Conservation (phyloP, 768 basidiomycete genomes). For the Amyloporia xantha region DNA sequence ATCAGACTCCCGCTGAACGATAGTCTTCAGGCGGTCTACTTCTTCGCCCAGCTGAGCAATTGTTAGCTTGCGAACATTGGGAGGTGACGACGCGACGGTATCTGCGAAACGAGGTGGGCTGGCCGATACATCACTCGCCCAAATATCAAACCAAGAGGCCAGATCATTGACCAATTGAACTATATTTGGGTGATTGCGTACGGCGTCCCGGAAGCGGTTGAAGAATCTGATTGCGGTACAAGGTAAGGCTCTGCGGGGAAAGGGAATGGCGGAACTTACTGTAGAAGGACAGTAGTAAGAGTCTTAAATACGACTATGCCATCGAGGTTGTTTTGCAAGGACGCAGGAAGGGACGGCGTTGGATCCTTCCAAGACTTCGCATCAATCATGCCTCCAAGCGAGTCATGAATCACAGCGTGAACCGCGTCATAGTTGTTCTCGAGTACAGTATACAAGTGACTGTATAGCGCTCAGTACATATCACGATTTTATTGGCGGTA, state of each 20-base stretch:
- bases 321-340: conserved; percentile 16
- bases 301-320: conserved; percentile 40
- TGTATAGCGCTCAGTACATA: conserved; percentile 11
- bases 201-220: conserved; percentile 22
- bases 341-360: background rate
- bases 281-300: conserved; percentile 40
- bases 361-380: conserved; percentile 30
- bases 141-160: conserved; percentile 17
- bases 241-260: background rate
- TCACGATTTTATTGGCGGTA: background rate
- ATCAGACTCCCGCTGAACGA: conserved; percentile 20
- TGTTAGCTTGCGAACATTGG: conserved; percentile 7
- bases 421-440: conserved; percentile 34
- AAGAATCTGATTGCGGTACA: conserved; percentile 21
- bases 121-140: conserved; percentile 18
- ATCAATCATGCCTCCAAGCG: conserved; percentile 15
- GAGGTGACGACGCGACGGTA: conserved; percentile 4
- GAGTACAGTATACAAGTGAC: conserved; percentile 19
- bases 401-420: conserved; percentile 31
- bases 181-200: conserved; percentile 15
- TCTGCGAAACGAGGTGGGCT: conserved; percentile 18
- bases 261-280: conserved; percentile 31
- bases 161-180: conserved; percentile 17
- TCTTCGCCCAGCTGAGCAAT: conserved; percentile 12
- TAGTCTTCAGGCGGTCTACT: conserved; percentile 16